Conservation (phyloP, 2,329 filamentous ascomycete species). For the Leptodontidium sp. region DNA sequence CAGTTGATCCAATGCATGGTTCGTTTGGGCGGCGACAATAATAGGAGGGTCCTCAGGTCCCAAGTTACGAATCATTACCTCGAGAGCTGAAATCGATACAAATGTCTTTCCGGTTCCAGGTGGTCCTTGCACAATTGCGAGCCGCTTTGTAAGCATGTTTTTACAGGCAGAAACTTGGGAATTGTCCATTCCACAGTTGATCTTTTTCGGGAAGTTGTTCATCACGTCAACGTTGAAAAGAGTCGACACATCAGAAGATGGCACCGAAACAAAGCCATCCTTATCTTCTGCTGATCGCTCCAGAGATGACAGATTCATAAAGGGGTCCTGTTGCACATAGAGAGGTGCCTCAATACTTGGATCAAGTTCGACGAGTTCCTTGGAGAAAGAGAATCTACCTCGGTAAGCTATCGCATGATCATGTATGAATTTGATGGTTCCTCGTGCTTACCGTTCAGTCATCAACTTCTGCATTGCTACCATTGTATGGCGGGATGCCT, state of each 20-base stretch:
- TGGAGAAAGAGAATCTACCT: constrained; percentile 63
- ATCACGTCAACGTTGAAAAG: constrained; percentile 62
- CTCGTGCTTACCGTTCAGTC: constrained; percentile 41
- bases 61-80: constrained; percentile 69
- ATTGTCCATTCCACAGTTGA: constrained; percentile 64
- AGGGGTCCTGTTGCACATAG: constrained; percentile 59
- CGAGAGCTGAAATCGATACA: constrained; percentile 77
- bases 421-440: neutral
- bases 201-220: constrained; percentile 58
- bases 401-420: constrained; percentile 14
- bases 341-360: constrained; percentile 56
- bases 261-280: neutral
- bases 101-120: constrained; percentile 82
- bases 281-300: constrained; percentile 27
- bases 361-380: constrained; percentile 64
- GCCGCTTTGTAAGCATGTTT: constrained; percentile 73
- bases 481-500: constrained; percentile 77
- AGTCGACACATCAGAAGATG: neutral
- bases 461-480: constrained; percentile 68
- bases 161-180: constrained; percentile 76
- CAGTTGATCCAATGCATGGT: constrained; percentile 88
- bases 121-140: constrained; percentile 85
- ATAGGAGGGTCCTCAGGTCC: constrained; percentile 68
- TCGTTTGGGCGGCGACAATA: constrained; percentile 85
- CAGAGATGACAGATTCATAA: constrained; percentile 58